Conservation (phyloP, 225 moss, liverwort and hornwort genomes). For the Takakia lepidozioides region DNA sequence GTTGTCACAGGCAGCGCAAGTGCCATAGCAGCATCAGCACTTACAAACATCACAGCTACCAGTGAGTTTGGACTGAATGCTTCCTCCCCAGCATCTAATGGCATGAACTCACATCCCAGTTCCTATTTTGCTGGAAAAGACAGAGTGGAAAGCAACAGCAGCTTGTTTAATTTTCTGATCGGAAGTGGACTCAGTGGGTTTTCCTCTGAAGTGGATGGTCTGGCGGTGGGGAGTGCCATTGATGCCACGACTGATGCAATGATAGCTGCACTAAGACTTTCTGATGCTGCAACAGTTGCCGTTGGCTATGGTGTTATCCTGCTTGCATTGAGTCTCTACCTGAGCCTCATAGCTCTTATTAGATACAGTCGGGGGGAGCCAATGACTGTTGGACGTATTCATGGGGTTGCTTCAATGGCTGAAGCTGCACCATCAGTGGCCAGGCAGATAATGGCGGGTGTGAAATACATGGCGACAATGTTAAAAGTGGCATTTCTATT, state of each 20-base stretch:
- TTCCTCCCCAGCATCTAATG: no score
- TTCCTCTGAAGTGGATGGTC: conserved; percentile 7
- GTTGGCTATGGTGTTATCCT: conserved; percentile 87
- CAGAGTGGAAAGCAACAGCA: conserved; percentile 3
- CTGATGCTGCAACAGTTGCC: conserved; percentile 85
- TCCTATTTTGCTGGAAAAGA: conserved; percentile 11
- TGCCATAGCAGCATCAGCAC: no score
- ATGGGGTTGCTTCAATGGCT: conserved; percentile 88
- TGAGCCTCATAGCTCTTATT: conserved; percentile 77
- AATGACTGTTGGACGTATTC: conserved; percentile 73
- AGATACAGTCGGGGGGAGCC: conserved; percentile 91
- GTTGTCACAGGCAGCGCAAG: conserved; percentile 49
- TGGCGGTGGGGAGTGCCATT: conserved; percentile 9
- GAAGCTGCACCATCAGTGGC: conserved; percentile 95
- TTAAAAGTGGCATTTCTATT: conserved; percentile 84
- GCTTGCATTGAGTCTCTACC: conserved; percentile 74
- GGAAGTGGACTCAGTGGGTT: conserved; percentile 6
- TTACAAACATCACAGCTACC: no score
- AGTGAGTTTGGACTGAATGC: no score
- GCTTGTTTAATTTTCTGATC: conserved; percentile 9
- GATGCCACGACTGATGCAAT: conserved; percentile 34
- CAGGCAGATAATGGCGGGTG: conserved; percentile 87
- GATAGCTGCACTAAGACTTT: conserved; percentile 62
- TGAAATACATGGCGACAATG: conserved; percentile 82
- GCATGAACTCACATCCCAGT: conserved; percentile 4